phyloP scores from a whole-genome alignment of 352 stramenopile species.

The Lagenidium giganteum region DNA sequence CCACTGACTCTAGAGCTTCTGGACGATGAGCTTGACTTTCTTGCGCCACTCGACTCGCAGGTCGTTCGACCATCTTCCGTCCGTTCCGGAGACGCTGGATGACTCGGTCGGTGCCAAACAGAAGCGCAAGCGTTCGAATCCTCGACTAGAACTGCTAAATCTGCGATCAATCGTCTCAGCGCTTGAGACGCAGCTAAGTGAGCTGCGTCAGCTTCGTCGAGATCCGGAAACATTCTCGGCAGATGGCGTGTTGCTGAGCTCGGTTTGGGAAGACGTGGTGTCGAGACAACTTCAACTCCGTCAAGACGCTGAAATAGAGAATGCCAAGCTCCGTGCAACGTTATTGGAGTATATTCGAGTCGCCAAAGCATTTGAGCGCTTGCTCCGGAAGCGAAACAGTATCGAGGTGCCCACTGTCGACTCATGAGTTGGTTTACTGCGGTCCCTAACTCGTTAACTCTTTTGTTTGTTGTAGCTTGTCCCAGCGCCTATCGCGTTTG shows the following conservation, averaged over 20 bases:
- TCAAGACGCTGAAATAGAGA: slow-evolving; percentile 9
- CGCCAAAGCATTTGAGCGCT: slow-evolving; percentile 4
- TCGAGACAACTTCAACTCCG: slow-evolving; percentile 8
- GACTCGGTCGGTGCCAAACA: too few species aligned
- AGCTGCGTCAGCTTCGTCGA: not conserved
- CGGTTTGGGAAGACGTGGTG: slow-evolving; percentile 5
- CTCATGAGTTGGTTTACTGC: not conserved
- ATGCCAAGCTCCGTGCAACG: slow-evolving; percentile 3
- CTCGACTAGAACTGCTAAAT: slow-evolving; percentile 7
- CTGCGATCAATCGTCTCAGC: slow-evolving; percentile 1
- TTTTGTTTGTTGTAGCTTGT: too few species aligned
- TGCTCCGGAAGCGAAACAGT: slow-evolving; percentile 3
- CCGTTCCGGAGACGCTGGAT: too few species aligned
- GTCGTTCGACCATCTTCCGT: too few species aligned
- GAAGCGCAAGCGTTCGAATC: too few species aligned
- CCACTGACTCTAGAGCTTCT: too few species aligned
- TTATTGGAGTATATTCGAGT: slow-evolving; percentile 13
- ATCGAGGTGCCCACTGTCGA: not conserved
- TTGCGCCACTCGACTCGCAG: too few species aligned
- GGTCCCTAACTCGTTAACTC: too few species aligned
- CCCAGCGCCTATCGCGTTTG: too few species aligned
- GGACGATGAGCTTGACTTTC: too few species aligned
- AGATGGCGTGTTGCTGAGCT: too few species aligned
- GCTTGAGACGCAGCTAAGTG: not conserved
- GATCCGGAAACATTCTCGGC: not conserved